phyloP scores from a whole-genome alignment of 2,329 filamentous ascomycete species.

The Cladobotryum mycophilum region DNA sequence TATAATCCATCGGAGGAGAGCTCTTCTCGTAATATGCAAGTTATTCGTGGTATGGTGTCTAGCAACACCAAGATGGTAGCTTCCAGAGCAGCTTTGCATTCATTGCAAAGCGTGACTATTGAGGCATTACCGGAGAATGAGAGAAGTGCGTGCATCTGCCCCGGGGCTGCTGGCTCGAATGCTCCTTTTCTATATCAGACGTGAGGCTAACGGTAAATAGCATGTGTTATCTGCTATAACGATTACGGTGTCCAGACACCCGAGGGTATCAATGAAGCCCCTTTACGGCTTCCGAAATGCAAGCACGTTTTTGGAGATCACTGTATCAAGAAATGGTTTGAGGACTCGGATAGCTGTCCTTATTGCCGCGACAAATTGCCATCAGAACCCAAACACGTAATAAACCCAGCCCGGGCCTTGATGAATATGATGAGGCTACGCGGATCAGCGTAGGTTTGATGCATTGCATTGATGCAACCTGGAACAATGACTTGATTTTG shows the following conservation, averaged over 20 bases:
- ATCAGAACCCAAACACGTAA: slow-evolving; percentile 34
- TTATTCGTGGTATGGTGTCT: slow-evolving; percentile 38
- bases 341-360: slow-evolving; percentile 56
- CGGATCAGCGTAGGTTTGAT: slow-evolving; percentile 13
- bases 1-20: slow-evolving; percentile 22
- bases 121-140: slow-evolving; percentile 40
- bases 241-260: slow-evolving; percentile 52
- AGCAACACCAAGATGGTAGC: slow-evolving; percentile 43
- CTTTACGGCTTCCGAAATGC: slow-evolving; percentile 54
- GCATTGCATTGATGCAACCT: slow-evolving; percentile 6
- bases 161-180: too few species aligned
- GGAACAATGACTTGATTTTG: too few species aligned
- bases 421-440: slow-evolving; percentile 26
- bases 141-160: slow-evolving; percentile 35
- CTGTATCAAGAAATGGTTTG: slow-evolving; percentile 61
- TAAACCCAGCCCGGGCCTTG: slow-evolving; percentile 21
- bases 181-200: background rate
- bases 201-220: slow-evolving; percentile 29
- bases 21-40: slow-evolving; percentile 36
- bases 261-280: slow-evolving; percentile 51
- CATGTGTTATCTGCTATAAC: slow-evolving; percentile 59
- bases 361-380: slow-evolving; percentile 58
- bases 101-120: slow-evolving; percentile 41
- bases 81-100: slow-evolving; percentile 39
- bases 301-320: slow-evolving; percentile 58